Conservation (phyloP, 169 alveolate species). For the Eimeria brunetti region DNA sequence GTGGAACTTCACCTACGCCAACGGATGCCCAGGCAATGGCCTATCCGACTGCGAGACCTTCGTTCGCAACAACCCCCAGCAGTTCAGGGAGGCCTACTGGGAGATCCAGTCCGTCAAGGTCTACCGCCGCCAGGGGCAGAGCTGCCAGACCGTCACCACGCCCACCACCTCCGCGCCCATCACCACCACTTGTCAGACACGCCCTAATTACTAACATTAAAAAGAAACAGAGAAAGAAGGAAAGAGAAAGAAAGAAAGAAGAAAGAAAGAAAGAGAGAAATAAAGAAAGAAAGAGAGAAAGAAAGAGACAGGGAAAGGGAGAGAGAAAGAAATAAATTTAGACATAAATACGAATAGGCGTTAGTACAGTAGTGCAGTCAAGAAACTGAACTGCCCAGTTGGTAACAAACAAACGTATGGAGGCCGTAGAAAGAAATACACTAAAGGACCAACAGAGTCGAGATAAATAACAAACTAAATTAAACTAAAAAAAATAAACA, state of each 20-base stretch:
- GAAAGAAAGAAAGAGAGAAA: not conserved
- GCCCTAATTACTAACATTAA: not conserved
- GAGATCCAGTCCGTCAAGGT: conserved; percentile 50
- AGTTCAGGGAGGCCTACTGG: conserved; percentile 52
- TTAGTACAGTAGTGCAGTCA: not conserved
- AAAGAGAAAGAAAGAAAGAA: too few species aligned
- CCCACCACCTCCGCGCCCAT: not conserved
- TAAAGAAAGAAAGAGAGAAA: too few species aligned
- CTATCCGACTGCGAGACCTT: conserved; percentile 11
- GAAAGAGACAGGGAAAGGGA: not conserved
- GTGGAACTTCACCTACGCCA: not conserved
- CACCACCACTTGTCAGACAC: not conserved
- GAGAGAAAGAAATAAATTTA: not conserved
- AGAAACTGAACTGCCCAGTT: too few species aligned
- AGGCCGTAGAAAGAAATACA: too few species aligned
- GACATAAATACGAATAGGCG: not conserved
- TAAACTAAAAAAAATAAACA: too few species aligned
- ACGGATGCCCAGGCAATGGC: conserved; percentile 66
- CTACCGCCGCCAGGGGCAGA: not conserved
- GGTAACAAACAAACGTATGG: too few species aligned
- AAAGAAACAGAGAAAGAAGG: not conserved
- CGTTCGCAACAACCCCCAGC: conserved; percentile 48
- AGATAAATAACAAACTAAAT: too few species aligned
- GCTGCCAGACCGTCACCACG: not conserved
- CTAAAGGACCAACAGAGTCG: too few species aligned